Evolutionary conservation across 2,329 filamentous ascomycete species (phyloP), one percentile per base, ranked within the genome.

Genomic region (Colletotrichum gigasporum): DNA sequence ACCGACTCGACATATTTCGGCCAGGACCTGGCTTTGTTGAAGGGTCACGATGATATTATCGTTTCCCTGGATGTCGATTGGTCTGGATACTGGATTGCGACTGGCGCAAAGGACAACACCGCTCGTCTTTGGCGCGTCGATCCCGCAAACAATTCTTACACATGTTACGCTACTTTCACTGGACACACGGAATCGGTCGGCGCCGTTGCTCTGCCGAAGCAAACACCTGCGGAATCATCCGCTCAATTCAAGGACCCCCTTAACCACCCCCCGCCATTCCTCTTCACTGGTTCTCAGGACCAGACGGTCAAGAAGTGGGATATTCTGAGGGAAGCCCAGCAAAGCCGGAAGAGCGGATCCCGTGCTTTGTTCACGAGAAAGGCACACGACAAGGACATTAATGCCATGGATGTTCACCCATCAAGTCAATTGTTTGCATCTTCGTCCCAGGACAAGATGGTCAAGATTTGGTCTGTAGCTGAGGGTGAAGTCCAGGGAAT

Each of bases 371-470:
- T 92, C 76, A 98, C 96, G 1, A 88, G 96, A 60, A 97, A 97
- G 77, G 96, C 96, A 1, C 96, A 99, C 78, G 96, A 99, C 74
- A 99, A 99, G 75, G 96, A 99, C 70, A 99, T 99, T 78, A 99
- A 99, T 71, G 94, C 96, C 2, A 87, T 99, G 52, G 93, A 96
- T 68, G 85, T 96, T 10, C 92, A 94, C 68, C 85, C 89, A 20
- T 84, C 86, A 2, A 88, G 87, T 4, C 87, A 89, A n/a, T 79
- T 97, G 1, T 98, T 99, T 73, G 96, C 95, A 3, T 97, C 96
- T 1, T 95, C 96, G 28, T 98, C 95, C 5, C 96, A 99, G 78
- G 96, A 99, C 76, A 92, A 94, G 69, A 96, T 93, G 0, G 94
- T 98, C 69, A 99, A 98, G 80, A 96, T 99, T 63, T 99, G 95